Evolutionary conservation across 257 asterid genomes (phyloP).

Genomic region (Capsicum chinense): DNA sequence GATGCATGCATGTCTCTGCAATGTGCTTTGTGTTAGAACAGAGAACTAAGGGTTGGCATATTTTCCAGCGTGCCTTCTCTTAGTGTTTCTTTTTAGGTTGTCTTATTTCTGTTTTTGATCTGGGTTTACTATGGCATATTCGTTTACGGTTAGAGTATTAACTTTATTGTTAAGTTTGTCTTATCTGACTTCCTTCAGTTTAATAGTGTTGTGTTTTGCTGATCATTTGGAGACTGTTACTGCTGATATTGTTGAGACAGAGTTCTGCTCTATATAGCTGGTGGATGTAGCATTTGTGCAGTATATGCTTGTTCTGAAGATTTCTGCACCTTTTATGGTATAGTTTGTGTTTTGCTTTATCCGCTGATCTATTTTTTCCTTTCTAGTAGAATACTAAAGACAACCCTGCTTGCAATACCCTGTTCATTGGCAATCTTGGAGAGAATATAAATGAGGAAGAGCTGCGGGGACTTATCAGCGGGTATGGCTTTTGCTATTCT

Average conservation of each 20-base stretch:
- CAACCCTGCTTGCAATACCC: constrained; percentile 98
- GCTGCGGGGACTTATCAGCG: constrained; percentile 77
- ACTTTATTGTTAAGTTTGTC: constrained; percentile 3
- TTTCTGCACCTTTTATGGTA: neutral
- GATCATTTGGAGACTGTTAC: neutral
- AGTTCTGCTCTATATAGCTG: neutral
- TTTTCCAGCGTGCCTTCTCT: constrained; percentile 12
- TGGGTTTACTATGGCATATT: constrained; percentile 7
- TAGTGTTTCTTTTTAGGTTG: neutral
- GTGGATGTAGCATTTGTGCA: constrained; percentile 18
- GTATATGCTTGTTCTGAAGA: neutral
- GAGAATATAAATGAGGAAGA: constrained; percentile 96
- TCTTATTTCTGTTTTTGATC: neutral
- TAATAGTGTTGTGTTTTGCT: neutral
- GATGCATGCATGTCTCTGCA: constrained; percentile 21
- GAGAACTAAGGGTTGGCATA: neutral
- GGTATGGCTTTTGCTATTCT: constrained; percentile 53
- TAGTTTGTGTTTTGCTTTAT: constrained; percentile 17
- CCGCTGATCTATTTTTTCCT: constrained; percentile 14
- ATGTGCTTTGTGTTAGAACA: neutral
- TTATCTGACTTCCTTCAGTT: constrained; percentile 17
- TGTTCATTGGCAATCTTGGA: constrained; percentile 97
- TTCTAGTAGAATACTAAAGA: constrained; percentile 84
- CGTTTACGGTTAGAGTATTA: neutral
- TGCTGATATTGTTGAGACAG: constrained; percentile 1